Evolutionary conservation across 164 flowering plant genomes (phyloP).

Genomic region (Euptelea pleiosperma): DNA sequence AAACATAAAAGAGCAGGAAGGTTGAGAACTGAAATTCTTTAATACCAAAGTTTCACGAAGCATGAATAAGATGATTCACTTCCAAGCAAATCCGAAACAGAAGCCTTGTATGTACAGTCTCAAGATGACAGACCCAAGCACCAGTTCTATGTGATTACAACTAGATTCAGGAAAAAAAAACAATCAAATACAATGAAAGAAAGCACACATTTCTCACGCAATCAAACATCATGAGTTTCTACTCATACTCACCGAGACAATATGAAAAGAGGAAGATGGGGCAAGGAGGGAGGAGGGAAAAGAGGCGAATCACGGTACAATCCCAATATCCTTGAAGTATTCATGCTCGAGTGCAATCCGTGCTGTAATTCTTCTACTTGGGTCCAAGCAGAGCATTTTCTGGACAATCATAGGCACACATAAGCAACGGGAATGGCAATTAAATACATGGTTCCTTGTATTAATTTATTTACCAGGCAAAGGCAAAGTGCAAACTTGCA

Average conservation of each 20-base stretch:
- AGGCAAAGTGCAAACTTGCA: background rate
- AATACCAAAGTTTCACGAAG: too few species aligned
- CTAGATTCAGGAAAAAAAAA: slow-evolving; percentile 10
- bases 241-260: slow-evolving; percentile 11
- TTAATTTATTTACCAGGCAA: background rate
- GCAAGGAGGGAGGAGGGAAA: background rate
- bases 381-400: slow-evolving; percentile 96
- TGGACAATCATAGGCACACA: slow-evolving; percentile 22
- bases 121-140: slow-evolving; percentile 19
- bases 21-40: too few species aligned
- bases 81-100: slow-evolving; percentile 8
- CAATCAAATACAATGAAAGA: slow-evolving; percentile 5
- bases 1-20: too few species aligned
- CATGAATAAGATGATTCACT: slow-evolving; percentile 8
- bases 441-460: background rate
- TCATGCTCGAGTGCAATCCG: slow-evolving; percentile 86
- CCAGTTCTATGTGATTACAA: slow-evolving; percentile 8
- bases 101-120: slow-evolving; percentile 11
- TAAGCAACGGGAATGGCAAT: slow-evolving; percentile 1
- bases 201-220: slow-evolving; percentile 14
- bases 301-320: slow-evolving; percentile 57
- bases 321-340: slow-evolving; percentile 77
- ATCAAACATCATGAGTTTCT: slow-evolving; percentile 13
- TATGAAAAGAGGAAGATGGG: slow-evolving; percentile 7
- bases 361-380: slow-evolving; percentile 86